Conservation (phyloP, 148 eudicot genomes). For the Limonium bicolor region DNA sequence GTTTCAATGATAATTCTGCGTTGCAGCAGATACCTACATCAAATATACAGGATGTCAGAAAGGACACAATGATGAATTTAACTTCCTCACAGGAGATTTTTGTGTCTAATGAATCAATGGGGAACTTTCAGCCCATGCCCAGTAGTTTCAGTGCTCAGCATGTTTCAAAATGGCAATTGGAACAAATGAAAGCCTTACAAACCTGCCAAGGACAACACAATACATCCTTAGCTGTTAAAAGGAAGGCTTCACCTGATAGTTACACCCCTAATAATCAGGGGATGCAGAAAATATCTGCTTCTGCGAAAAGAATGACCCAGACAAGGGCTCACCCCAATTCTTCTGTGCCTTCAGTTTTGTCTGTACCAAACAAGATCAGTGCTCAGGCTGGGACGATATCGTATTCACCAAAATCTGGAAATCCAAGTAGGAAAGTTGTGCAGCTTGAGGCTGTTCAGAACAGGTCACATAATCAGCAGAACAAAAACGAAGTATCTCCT, state of each 20-base stretch:
- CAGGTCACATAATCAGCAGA: conserved; percentile 31
- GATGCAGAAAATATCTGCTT: conserved; percentile 12
- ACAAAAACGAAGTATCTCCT: conserved; percentile 31
- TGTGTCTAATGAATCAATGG: conserved; percentile 10
- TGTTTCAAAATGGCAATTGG: conserved; percentile 10
- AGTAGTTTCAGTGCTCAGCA: conserved; percentile 14
- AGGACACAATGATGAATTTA: conserved; percentile 14
- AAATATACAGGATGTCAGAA: conserved; percentile 14
- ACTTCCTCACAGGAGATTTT: conserved; percentile 12
- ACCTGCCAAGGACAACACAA: conserved; percentile 16
- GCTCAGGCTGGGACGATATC: conserved; percentile 12
- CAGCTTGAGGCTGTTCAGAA: conserved; percentile 28
- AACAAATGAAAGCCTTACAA: conserved; percentile 8
- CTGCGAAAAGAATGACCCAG: conserved; percentile 25
- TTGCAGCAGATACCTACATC: conserved; percentile 21
- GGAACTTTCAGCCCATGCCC: conserved; percentile 11
- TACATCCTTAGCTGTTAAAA: conserved; percentile 25
- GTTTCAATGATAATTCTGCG: conserved; percentile 16
- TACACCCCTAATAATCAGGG: conserved; percentile 10
- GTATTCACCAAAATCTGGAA: conserved; percentile 12
- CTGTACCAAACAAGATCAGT: conserved; percentile 14
- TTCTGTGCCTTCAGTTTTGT: conserved; percentile 10
- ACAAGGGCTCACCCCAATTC: conserved; percentile 12
- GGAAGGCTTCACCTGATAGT: conserved; percentile 37
- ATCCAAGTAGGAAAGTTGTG: conserved; percentile 31